phyloP scores from a whole-genome alignment of 805 yeast genomes.

The Metschnikowia picachoensis region DNA sequence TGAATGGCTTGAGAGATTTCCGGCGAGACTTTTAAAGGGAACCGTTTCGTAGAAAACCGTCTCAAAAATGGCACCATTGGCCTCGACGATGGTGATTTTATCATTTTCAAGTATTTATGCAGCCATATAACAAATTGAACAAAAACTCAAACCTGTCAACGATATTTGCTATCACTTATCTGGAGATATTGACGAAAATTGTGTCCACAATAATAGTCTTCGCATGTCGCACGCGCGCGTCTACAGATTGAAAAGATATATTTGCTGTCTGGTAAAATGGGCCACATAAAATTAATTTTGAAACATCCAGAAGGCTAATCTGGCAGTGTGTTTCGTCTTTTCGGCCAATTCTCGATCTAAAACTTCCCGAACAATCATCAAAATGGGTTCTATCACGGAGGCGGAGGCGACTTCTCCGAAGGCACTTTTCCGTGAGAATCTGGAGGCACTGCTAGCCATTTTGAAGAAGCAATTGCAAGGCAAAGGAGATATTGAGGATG shows the following conservation, averaged over 20 bases:
- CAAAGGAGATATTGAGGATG: background rate
- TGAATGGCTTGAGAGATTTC: constrained; percentile 63
- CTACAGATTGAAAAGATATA: no score
- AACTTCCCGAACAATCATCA: background rate
- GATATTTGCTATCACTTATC: no score
- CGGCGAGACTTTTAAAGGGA: constrained; percentile 28
- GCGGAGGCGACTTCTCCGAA: background rate
- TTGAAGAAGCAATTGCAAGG: background rate
- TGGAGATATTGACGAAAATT: no score
- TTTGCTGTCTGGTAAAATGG: no score
- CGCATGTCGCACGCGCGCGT: no score
- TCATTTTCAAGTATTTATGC: no score
- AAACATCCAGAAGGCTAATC: no score
- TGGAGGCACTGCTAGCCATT: constrained; percentile 1
- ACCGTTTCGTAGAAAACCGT: background rate
- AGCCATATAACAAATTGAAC: no score
- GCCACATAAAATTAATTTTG: no score
- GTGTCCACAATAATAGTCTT: no score
- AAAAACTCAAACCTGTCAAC: no score
- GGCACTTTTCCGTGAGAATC: constrained; percentile 4
- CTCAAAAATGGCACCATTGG: background rate
- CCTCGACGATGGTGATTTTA: no score
- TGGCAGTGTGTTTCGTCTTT: background rate
- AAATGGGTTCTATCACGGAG: constrained; percentile 3
- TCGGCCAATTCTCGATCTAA: background rate